These are phyloP conservation scores for Vararia minispora DNA, from an alignment of 768 basidiomycete genomes.

Conservation along the genomic window DNA sequence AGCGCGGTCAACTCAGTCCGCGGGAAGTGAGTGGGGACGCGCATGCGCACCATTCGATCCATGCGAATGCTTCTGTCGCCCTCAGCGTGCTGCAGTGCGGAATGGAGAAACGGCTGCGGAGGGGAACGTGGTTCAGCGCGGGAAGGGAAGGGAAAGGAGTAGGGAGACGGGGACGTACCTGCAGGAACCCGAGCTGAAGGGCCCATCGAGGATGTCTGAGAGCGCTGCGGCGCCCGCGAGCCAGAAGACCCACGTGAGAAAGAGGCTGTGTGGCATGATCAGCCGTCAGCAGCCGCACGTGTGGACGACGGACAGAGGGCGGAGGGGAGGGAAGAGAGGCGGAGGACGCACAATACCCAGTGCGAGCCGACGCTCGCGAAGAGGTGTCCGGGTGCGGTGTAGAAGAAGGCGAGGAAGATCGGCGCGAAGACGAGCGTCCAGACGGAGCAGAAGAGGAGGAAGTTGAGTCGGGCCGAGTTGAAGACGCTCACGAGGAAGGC, in stretches of 20 bases:
- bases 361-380: slow-evolving; percentile 9
- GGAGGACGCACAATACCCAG: slow-evolving; percentile 8
- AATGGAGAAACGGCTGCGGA: too few relatives aligned
- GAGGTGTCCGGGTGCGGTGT: not conserved
- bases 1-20: not conserved
- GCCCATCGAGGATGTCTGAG: slow-evolving; percentile 4
- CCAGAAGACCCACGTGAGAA: slow-evolving; percentile 15
- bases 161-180: not conserved
- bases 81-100: slow-evolving; percentile 11
- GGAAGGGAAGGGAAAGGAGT: too few relatives aligned
- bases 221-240: slow-evolving; percentile 14
- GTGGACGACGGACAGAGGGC: too few relatives aligned
- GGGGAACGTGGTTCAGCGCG: too few relatives aligned
- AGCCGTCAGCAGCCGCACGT: too few relatives aligned
- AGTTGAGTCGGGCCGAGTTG: too few relatives aligned
- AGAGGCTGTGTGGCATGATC: slow-evolving; percentile 4
- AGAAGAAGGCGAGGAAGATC: slow-evolving; percentile 6
- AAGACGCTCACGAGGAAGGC: too few relatives aligned
- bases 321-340: not conserved
- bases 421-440: slow-evolving; percentile 12
- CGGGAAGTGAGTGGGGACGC: not conserved
- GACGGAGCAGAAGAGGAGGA: slow-evolving; percentile 15
- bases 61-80: slow-evolving; percentile 14
- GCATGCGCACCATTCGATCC: slow-evolving; percentile 13
- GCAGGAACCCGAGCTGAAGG: slow-evolving; percentile 11